These are phyloP conservation scores for Prosopis cineraria DNA, from an alignment of 306 rosid genomes.

Conservation along the genomic window DNA sequence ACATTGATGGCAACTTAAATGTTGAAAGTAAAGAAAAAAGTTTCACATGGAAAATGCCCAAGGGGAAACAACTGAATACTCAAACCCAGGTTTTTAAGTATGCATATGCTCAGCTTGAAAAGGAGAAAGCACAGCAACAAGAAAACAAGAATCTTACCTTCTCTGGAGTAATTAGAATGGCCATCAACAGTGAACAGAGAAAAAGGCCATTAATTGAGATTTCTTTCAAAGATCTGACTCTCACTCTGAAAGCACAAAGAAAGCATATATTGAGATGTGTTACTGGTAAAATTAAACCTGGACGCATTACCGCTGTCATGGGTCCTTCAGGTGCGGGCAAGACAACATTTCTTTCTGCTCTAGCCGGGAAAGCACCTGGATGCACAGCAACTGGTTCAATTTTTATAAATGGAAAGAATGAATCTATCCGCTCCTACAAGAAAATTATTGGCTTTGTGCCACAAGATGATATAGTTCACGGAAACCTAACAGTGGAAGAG, in stretches of 20 bases:
- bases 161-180: slow-evolving; percentile 84
- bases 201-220: slow-evolving; percentile 89
- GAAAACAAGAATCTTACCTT: slow-evolving; percentile 74
- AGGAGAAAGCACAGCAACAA: slow-evolving; percentile 88
- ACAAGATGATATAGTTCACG: slow-evolving; percentile 97
- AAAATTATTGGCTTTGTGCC: slow-evolving; percentile 98
- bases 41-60: slow-evolving; percentile 39
- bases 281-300: slow-evolving; percentile 88
- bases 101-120: slow-evolving; percentile 92
- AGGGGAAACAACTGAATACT: slow-evolving; percentile 63
- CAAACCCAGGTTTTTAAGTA: slow-evolving; percentile 76
- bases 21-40: slow-evolving; percentile 42
- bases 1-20: slow-evolving; percentile 45
- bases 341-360: slow-evolving; percentile 90
- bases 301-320: slow-evolving; percentile 93
- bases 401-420: slow-evolving; percentile 80
- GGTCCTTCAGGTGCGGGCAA: slow-evolving; percentile 99
- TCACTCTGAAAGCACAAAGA: slow-evolving; percentile 79
- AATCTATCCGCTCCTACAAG: slow-evolving; percentile 78
- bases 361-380: slow-evolving; percentile 90
- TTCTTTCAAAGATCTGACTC: slow-evolving; percentile 80
- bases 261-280: slow-evolving; percentile 81
- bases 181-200: slow-evolving; percentile 53
- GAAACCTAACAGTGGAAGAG: slow-evolving; percentile 97
- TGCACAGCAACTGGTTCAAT: slow-evolving; percentile 74